These are phyloP conservation scores for Leucoagaricus sp. DNA, from an alignment of 1,284 basidiomycete species.

Conservation along the genomic window DNA sequence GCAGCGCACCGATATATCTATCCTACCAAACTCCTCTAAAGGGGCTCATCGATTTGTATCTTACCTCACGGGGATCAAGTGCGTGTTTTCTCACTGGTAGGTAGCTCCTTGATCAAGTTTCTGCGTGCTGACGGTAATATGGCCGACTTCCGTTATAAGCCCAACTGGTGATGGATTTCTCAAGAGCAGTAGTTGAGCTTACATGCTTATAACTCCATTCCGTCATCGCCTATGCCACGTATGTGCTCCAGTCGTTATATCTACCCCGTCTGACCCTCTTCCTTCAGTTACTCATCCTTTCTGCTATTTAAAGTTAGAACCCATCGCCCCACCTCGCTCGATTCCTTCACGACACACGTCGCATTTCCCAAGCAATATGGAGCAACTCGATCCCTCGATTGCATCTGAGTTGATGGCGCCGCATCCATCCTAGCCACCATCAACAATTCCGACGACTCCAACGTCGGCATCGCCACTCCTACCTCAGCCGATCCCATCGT, in stretches of 20 bases:
- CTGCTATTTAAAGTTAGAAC: slow-evolving; percentile 81
- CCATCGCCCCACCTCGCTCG: slow-evolving; percentile 53
- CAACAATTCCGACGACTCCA: slow-evolving; percentile 36
- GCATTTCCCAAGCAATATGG: slow-evolving; percentile 69
- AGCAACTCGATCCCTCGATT: slow-evolving; percentile 69
- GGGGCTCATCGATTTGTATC: too few relatives aligned
- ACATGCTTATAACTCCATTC: slow-evolving; percentile 65
- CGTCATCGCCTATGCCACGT: slow-evolving; percentile 76
- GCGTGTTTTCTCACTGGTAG: too few relatives aligned
- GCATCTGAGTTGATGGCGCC: slow-evolving; percentile 74
- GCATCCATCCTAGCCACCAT: slow-evolving; percentile 61
- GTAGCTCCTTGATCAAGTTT: not conserved
- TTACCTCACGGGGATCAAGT: too few relatives aligned
- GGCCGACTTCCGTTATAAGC: slow-evolving; percentile 10
- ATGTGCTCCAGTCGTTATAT: slow-evolving; percentile 30
- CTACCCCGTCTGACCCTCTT: not conserved
- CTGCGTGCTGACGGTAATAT: not conserved
- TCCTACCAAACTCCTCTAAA: too few relatives aligned
- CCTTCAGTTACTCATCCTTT: slow-evolving; percentile 66
- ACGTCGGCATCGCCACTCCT: slow-evolving; percentile 61
- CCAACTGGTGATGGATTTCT: not conserved
- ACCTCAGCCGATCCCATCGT: slow-evolving; percentile 27
- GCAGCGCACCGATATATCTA: too few relatives aligned
- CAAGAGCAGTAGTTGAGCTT: slow-evolving; percentile 2
- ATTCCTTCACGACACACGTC: slow-evolving; percentile 61